Evolutionary conservation across 768 basidiomycete species (phyloP).

Genomic region (Lactarius deliciosus): DNA sequence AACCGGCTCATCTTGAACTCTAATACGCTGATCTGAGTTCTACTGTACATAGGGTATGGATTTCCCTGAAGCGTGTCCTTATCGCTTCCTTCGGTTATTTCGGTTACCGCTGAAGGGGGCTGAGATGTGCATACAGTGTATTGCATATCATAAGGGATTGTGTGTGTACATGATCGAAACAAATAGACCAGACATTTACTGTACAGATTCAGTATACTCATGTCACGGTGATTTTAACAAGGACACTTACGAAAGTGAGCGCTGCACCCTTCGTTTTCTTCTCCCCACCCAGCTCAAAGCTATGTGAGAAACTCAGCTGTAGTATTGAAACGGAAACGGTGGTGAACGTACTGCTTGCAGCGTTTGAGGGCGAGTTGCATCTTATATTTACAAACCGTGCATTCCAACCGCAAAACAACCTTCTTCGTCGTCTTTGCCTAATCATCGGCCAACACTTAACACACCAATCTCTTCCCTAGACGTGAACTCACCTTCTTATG

Average conservation of each 20-base stretch:
- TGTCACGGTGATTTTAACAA: neutral
- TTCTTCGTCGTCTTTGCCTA: conserved; percentile 99
- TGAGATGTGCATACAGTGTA: conserved; percentile 20
- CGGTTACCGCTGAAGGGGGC: conserved; percentile 9
- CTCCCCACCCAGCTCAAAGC: conserved; percentile 99
- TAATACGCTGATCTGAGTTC: neutral
- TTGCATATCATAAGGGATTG: conserved; percentile 25
- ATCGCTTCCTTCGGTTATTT: neutral
- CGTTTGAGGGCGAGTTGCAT: conserved; percentile 95
- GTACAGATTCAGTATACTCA: conserved; percentile 8
- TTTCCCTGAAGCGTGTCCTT: neutral
- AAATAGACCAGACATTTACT: conserved; percentile 23
- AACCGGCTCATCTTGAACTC: neutral
- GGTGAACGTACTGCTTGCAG: conserved; percentile 91
- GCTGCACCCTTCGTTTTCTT: conserved; percentile 99
- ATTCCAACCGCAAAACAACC: conserved; percentile 96
- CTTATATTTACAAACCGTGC: conserved; percentile 98
- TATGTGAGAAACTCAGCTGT: conserved; percentile 35
- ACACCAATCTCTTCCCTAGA: neutral
- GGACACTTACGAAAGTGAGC: conserved; percentile 79
- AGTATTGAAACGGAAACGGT: neutral
- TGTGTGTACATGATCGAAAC: conserved; percentile 21
- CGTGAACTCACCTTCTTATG: conserved; percentile 89
- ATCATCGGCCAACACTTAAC: conserved; percentile 4
- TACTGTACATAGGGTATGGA: neutral